These are phyloP conservation scores for Krasilnikovozyma curviuscula DNA, from an alignment of 768 basidiomycete genomes.

Conservation along the genomic window DNA sequence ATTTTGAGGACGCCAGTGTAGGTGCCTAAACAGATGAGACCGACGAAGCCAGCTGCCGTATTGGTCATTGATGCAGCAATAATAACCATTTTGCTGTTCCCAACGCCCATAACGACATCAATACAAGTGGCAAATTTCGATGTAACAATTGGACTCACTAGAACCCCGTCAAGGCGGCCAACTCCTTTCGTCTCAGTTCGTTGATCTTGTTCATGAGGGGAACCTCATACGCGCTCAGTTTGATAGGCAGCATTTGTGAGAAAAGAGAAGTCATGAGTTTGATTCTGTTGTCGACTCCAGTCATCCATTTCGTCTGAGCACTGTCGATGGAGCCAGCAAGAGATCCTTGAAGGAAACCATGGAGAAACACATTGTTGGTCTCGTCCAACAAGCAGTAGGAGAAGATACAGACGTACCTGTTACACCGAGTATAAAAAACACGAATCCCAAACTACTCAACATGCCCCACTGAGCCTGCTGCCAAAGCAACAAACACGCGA, in stretches of 20 bases:
- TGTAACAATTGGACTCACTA: no score
- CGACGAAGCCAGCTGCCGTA: not conserved
- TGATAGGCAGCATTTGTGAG: conserved; percentile 5
- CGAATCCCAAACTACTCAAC: not conserved
- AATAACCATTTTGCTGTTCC: not conserved
- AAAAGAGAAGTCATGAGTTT: conserved; percentile 7
- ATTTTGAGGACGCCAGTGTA: not conserved
- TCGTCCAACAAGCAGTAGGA: no score
- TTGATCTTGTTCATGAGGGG: not conserved
- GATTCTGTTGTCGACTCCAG: not conserved
- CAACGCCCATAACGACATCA: no score
- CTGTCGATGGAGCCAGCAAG: not conserved
- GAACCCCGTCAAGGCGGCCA: not conserved
- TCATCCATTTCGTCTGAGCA: conserved; percentile 4
- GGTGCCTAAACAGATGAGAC: not conserved
- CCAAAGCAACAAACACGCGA: conserved; percentile 4
- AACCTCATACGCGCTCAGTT: conserved; percentile 1
- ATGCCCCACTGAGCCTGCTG: conserved; percentile 2
- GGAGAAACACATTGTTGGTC: no score
- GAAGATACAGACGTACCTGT: conserved; percentile 1
- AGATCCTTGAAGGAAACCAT: no score
- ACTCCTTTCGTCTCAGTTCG: not conserved
- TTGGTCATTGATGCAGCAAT: not conserved
- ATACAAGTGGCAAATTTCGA: not conserved
- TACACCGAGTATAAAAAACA: no score